Base-by-base conservation (phyloP, 148 eudicot species). In the Vaccinium corymbosum region DNA sequence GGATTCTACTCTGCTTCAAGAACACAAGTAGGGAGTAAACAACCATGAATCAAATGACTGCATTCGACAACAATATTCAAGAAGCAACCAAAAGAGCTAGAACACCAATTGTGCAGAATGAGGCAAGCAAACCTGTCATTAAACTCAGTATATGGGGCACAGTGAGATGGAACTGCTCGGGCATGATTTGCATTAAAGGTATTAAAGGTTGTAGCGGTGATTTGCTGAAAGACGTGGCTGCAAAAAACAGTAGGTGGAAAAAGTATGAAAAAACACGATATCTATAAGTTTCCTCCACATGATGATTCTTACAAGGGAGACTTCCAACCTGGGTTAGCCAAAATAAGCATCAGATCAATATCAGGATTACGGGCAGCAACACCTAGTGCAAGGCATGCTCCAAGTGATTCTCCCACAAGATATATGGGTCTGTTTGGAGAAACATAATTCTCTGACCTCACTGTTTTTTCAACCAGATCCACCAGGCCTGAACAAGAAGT, bases 301-400 rank as follows among this genome's bases (percentile, higher is more conserved):
- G 53, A 49, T 46, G 55, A 64, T 62, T 50, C 11, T 29, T 11
- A 32, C 29, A 19, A 83, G 51, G 62, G 8, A 78, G 55, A 76
- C 59, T 10, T 72, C 84, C 82, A 81, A 94, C 98, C 98, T 85
- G 97, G 94, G 81, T 95, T 95, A 42, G 94, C 93, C 90, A 93
- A 81, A 76, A 95, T 90, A 57, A 88, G 82, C 55, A 91, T 77
- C 76, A 94, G 89, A 87, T 95, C 95, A 61, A 91, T 84, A 76
- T 91, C 85, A 46, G 93, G 94, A 81, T 88, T 90, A 74, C 94
- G 93, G 11, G 95, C 91, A 79, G 98, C 98, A 80, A 95, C 91
- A 57, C 90, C 91, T 52, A 92, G 86, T n/a, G 98, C 95, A 46
- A 95, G 91, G 90, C 98, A 94, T 84, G 86, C 95, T 88, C 98